phyloP scores from a whole-genome alignment of 78 protist genomes.

The Dictyostelium purpureum region DNA sequence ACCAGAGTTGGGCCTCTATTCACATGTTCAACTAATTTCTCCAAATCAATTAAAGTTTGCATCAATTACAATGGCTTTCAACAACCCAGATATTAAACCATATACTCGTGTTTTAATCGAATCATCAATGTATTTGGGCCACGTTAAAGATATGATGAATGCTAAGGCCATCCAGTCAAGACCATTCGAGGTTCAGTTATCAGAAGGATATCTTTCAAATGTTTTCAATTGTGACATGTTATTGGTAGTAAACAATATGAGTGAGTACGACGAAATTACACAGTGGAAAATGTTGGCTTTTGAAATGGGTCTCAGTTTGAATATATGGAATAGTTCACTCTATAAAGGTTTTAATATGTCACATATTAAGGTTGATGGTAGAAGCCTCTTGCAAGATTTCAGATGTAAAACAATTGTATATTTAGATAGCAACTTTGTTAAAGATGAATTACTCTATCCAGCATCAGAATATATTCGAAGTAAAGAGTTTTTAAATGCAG shows the following conservation, averaged over 20 bases:
- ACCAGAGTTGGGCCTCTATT: constrained; percentile 35
- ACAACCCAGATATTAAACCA: constrained; percentile 21
- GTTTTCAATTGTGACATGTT: constrained; percentile 10
- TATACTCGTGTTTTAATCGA: constrained; percentile 56
- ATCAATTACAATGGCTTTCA: constrained; percentile 13
- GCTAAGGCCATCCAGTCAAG: constrained; percentile 54
- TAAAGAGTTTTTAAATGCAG: constrained; percentile 51
- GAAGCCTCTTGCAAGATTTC: constrained; percentile 26
- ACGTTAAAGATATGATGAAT: constrained; percentile 57
- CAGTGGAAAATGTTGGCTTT: constrained; percentile 15
- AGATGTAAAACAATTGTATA: constrained; percentile 32
- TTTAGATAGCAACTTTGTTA: constrained; percentile 38
- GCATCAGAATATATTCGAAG: constrained; percentile 14
- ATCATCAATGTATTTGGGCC: constrained; percentile 50
- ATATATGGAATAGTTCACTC: constrained; percentile 52
- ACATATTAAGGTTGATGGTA: constrained; percentile 30
- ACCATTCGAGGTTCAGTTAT: constrained; percentile 67
- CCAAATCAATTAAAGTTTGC: background rate
- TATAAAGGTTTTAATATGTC: constrained; percentile 30
- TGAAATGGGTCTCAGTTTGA: constrained; percentile 6
- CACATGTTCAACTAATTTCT: background rate
- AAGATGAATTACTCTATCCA: constrained; percentile 33
- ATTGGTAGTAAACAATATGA: constrained; percentile 41
- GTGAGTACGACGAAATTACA: constrained; percentile 43
- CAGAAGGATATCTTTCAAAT: constrained; percentile 38